Evolutionary conservation across 352 stramenopile genomes (phyloP), one percentile per base, ranked within the genome.

Genomic region (Pythium insidiosum): DNA sequence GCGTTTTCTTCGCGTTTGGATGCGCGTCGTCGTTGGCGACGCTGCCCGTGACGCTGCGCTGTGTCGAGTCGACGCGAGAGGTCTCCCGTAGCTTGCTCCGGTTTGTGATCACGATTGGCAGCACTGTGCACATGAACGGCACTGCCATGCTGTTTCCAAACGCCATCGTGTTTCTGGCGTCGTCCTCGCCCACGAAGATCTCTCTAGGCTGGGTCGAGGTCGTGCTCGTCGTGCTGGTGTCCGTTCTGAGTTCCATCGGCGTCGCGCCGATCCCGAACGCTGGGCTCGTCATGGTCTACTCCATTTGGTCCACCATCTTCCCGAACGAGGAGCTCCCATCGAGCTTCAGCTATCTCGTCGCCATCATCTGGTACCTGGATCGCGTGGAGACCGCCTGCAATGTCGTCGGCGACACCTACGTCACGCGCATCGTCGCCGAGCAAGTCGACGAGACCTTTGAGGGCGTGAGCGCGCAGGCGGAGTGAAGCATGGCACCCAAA

Each of bases 91-190:
- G 60, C 19, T 49, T 90, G 6, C 35, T 74, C 24, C 63, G 75
- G 25, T 90, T 90, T 40, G 68, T 90, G 21, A 25, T 90, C 25
- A 86, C 77, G 7, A 75, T 90, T 38, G 77, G 77, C 11, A 71
- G 60, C 23, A 84, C 66, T 2, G 58, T 76, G 26, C 72, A 90
- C 62, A 90, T 86, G 68, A 85, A 90, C 47, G 77, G 77, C 53
- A 74, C 66, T 23, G 75, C 74, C 11, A 79, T 88, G 50, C 84
- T 80, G 46, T 90, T 83, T 45, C 73, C 73, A 0, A 75, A 61
- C 18, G 70, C 74, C 11, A 45, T 89, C 5, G 60, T 89, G 11
- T 89, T 86, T 47, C 58, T 89, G 16, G 70, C 73, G 10, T 63
- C 67, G 20, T 84, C 77, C 22, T 56, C 67, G 3, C 60, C 61